Evolutionary conservation across 306 rosid genomes (phyloP).

Genomic region (Carpinus viminea): DNA sequence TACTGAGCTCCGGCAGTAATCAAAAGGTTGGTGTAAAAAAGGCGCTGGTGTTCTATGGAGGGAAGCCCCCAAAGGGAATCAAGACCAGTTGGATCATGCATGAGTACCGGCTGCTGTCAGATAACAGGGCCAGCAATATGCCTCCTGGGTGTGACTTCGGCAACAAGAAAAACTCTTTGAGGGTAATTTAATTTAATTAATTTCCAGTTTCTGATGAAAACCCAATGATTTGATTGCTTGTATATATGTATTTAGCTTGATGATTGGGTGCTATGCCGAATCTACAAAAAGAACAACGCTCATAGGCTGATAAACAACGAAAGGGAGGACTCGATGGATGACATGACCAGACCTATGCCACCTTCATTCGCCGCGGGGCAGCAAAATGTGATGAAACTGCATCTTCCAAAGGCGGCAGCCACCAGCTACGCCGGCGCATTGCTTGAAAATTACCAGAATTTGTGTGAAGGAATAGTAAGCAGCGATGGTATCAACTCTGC

Average conservation of each 20-base stretch:
- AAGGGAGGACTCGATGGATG: constrained; percentile 62
- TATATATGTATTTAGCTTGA: constrained; percentile 52
- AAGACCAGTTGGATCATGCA: constrained; percentile 99
- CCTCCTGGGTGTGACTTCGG: constrained; percentile 75
- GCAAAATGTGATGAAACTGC: constrained; percentile 42
- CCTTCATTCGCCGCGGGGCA: constrained; percentile 41
- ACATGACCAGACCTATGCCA: constrained; percentile 48
- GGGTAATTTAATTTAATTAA: constrained; percentile 46
- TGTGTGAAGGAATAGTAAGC: constrained; percentile 49
- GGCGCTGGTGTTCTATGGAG: constrained; percentile 91
- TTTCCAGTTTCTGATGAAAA: background rate
- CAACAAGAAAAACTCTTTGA: constrained; percentile 85
- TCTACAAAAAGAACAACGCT: constrained; percentile 81
- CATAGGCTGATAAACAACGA: constrained; percentile 59
- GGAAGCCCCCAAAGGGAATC: constrained; percentile 88
- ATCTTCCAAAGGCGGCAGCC: constrained; percentile 51
- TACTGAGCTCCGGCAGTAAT: constrained; percentile 50
- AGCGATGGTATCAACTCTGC: constrained; percentile 18
- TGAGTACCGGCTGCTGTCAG: constrained; percentile 74
- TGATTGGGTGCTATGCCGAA: constrained; percentile 96
- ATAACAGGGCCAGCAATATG: constrained; percentile 60
- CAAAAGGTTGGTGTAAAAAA: constrained; percentile 92
- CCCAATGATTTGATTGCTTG: background rate
- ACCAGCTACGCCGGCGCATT: constrained; percentile 40
- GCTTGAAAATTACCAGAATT: constrained; percentile 51